Percentiles rank a stretch among this genome's conserved stretches.
These are phyloP conservation scores for Suillus lakei DNA, from an alignment of 768 basidiomycete species.

Conservation along the genomic window DNA sequence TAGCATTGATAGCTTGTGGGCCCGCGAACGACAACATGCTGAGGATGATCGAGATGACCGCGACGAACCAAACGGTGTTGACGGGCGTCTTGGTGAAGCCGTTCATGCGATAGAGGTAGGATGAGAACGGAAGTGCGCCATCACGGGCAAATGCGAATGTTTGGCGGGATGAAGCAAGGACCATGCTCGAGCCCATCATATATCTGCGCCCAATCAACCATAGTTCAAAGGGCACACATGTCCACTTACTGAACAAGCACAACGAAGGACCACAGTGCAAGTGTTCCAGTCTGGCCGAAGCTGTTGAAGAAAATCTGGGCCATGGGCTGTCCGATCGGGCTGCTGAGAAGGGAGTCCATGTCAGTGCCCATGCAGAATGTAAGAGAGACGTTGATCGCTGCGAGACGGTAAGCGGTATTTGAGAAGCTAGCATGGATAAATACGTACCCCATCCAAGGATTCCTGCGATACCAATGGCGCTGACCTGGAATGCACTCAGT, in stretches of 20 bases:
- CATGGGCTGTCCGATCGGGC: slow-evolving; percentile 49
- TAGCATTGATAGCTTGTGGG: slow-evolving; percentile 56
- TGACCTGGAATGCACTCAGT: slow-evolving; percentile 24
- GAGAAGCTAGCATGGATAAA: background rate
- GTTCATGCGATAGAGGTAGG: slow-evolving; percentile 60
- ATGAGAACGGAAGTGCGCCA: slow-evolving; percentile 64
- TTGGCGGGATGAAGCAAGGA: slow-evolving; percentile 58
- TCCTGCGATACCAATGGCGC: slow-evolving; percentile 47
- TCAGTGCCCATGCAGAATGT: slow-evolving; percentile 65
- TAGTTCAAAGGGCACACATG: background rate
- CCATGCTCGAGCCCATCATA: slow-evolving; percentile 57
- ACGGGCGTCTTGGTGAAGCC: slow-evolving; percentile 56
- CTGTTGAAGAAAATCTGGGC: slow-evolving; percentile 47
- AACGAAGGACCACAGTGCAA: slow-evolving; percentile 61
- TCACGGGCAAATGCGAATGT: slow-evolving; percentile 63
- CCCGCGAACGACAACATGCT: slow-evolving; percentile 62
- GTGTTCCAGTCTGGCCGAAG: slow-evolving; percentile 46
- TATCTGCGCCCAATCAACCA: slow-evolving; percentile 31
- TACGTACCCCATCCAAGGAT: slow-evolving; percentile 51
- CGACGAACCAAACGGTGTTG: slow-evolving; percentile 61
- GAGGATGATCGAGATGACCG: slow-evolving; percentile 43
- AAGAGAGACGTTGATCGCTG: slow-evolving; percentile 56
- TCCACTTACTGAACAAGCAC: slow-evolving; percentile 49
- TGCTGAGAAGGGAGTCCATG: slow-evolving; percentile 43
- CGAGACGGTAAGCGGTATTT: slow-evolving; percentile 1